Base-by-base conservation (phyloP, 306 rosid genomes). In the Glycyrrhiza uralensis region DNA sequence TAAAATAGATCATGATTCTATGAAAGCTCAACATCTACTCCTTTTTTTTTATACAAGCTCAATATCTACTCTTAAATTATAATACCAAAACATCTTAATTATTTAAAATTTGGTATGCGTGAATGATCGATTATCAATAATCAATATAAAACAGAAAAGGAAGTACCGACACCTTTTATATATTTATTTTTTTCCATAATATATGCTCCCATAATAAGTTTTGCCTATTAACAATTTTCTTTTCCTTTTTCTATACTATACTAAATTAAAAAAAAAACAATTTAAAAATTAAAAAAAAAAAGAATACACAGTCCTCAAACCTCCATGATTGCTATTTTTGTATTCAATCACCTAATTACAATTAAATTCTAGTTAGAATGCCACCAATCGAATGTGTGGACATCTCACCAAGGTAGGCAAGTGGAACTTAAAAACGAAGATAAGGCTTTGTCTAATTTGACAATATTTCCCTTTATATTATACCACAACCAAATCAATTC, bases 311-410 rank as follows among this genome's bases (percentile, higher is more conserved):
- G n/a, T n/a, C n/a, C n/a, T n/a, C n/a, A n/a, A n/a, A n/a, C n/a
- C n/a, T n/a, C n/a, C n/a, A n/a, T n/a, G n/a, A n/a, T n/a, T n/a
- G n/a, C n/a, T n/a, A n/a, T n/a, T n/a, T n/a, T n/a, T n/a, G 73
- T 30, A 56, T 42, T 28, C n/a, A 4, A 28, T 80, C 51, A 63
- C 84, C 70, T 63, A 75, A 80, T 62, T 12, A 46, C 45, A 33
- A 64, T 26, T 24, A 36, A 69, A 28, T 47, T 81, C 74, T 46
- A 45, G 84, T 76, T 88, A 42, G 76, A 56, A 69, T 72, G 80
- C 76, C 90, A n/a, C n/a, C n/a, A 3, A 82, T 84, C 68, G 18
- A 52, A 67, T 61, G 24, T 71, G 67, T 35, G 14, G 88, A 84
- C 87, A 56, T 61, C 56, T 82, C 64, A 81, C 51, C 88, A 61